Conservation (phyloP, 2,329 filamentous ascomycete species). For the Aaosphaeria pasadenensis region DNA sequence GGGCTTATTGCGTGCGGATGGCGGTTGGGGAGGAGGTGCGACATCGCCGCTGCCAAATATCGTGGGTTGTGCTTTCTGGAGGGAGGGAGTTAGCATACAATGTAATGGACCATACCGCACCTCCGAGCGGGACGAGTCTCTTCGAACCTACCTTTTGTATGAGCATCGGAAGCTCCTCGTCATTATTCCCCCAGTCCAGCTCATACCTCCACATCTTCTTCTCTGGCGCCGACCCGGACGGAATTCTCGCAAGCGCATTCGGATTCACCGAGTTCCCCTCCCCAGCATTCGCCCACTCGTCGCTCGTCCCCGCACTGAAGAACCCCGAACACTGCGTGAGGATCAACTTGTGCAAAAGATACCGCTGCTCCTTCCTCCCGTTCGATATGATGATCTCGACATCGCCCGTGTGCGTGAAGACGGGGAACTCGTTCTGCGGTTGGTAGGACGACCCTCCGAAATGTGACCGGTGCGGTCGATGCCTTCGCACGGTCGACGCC, state of each 20-base stretch:
- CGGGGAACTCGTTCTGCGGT: slow-evolving; percentile 85
- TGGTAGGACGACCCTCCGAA: slow-evolving; percentile 65
- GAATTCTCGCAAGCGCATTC: slow-evolving; percentile 39
- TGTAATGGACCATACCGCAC: too few species aligned
- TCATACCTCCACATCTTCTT: slow-evolving; percentile 81
- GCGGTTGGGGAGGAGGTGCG: slow-evolving; percentile 41
- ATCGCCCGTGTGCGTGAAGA: slow-evolving; percentile 87
- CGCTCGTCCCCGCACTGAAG: slow-evolving; percentile 81
- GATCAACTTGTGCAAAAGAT: slow-evolving; percentile 83
- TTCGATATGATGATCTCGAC: slow-evolving; percentile 80
- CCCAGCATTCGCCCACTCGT: slow-evolving; percentile 64
- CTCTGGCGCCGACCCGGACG: slow-evolving; percentile 39
- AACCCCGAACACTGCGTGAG: slow-evolving; percentile 88
- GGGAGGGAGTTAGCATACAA: background rate
- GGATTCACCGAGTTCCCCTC: slow-evolving; percentile 23
- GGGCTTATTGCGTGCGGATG: slow-evolving; percentile 61
- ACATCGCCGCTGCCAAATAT: slow-evolving; percentile 54
- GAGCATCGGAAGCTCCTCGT: slow-evolving; percentile 80
- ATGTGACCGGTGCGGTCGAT: slow-evolving; percentile 79
- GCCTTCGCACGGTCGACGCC: slow-evolving; percentile 55
- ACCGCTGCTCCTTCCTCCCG: slow-evolving; percentile 72
- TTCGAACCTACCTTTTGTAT: slow-evolving; percentile 65
- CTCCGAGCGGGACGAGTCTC: too few species aligned
- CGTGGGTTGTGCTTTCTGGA: slow-evolving; percentile 41
- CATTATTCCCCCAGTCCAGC: slow-evolving; percentile 69